Conservation (phyloP, 495 filamentous ascomycete genomes). For the Ascodesmis nigricans region DNA sequence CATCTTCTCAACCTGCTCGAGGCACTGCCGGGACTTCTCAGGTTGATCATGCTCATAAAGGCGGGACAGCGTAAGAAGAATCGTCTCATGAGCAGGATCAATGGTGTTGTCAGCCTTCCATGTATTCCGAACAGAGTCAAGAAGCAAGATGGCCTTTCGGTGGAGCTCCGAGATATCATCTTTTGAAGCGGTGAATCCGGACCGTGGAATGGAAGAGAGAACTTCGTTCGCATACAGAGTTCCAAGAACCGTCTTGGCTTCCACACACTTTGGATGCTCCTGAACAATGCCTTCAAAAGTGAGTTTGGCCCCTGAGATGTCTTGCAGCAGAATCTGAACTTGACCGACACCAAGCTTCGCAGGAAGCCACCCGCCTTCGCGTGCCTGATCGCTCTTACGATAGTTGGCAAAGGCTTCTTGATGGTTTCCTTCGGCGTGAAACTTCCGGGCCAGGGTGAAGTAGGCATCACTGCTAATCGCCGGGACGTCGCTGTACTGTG, state of each 20-base stretch:
- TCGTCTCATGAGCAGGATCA: constrained; percentile 52
- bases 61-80: constrained; percentile 77
- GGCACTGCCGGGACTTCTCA: constrained; percentile 75
- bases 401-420: constrained; percentile 61
- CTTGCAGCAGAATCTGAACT: constrained; percentile 56
- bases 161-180: constrained; percentile 68
- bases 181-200: constrained; percentile 44
- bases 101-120: constrained; percentile 87
- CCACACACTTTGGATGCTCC: constrained; percentile 40
- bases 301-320: constrained; percentile 80
- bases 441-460: constrained; percentile 78
- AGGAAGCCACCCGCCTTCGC: constrained; percentile 72
- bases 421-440: constrained; percentile 49
- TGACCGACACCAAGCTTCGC: constrained; percentile 87
- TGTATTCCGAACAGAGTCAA: constrained; percentile 63
- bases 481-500: constrained; percentile 85
- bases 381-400: constrained; percentile 62
- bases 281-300: constrained; percentile 76
- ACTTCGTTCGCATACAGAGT: constrained; percentile 86
- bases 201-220: constrained; percentile 33
- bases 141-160: constrained; percentile 58
- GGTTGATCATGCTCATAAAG: constrained; percentile 70
- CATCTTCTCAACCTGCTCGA: constrained; percentile 74
- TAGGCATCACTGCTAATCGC: constrained; percentile 89
- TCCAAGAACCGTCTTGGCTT: constrained; percentile 75